A percentile compares a stretch with the other conserved stretches of the same genome.
Conservation (phyloP, 805 yeast genomes). For the Phaffomyces opuntiae region DNA sequence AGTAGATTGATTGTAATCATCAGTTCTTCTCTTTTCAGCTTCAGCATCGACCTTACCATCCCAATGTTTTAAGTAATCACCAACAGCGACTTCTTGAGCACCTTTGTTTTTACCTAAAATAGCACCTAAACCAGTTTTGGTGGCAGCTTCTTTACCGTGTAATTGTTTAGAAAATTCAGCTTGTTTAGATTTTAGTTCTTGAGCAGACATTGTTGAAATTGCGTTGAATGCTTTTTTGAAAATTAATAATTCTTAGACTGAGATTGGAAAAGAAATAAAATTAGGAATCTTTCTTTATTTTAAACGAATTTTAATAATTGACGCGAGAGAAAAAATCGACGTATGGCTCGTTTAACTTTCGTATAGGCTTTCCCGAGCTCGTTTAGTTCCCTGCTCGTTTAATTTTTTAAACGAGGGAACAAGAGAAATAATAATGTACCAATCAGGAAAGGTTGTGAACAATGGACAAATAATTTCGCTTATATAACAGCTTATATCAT, state of each 20-base stretch:
- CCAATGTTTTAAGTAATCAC: conserved; percentile 95
- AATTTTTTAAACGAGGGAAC: background rate
- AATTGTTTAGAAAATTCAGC: conserved; percentile 72
- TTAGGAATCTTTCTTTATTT: background rate
- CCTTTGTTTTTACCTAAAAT: conserved; percentile 67
- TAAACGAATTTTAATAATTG: background rate
- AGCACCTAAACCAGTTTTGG: conserved; percentile 69
- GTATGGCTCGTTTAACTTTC: too few species aligned
- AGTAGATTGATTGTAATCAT: conserved; percentile 84
- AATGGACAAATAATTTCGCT: too few species aligned
- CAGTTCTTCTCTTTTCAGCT: conserved; percentile 66
- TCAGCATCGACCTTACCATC: conserved; percentile 76
- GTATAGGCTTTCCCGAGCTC: background rate
- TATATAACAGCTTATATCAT: too few species aligned
- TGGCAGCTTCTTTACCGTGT: conserved; percentile 69
- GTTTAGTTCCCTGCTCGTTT: background rate
- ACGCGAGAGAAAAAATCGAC: background rate
- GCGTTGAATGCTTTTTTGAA: background rate
- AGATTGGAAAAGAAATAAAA: background rate
- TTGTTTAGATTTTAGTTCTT: conserved; percentile 31
- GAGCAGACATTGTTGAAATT: conserved; percentile 9
- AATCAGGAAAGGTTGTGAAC: background rate
- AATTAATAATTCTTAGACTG: background rate
- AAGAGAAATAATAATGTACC: background rate
- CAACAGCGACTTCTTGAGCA: conserved; percentile 78